Evolutionary conservation across 106 monocot genomes (phyloP), one percentile per base, ranked within the genome.

Genomic region (Platanthera zijinensis): DNA sequence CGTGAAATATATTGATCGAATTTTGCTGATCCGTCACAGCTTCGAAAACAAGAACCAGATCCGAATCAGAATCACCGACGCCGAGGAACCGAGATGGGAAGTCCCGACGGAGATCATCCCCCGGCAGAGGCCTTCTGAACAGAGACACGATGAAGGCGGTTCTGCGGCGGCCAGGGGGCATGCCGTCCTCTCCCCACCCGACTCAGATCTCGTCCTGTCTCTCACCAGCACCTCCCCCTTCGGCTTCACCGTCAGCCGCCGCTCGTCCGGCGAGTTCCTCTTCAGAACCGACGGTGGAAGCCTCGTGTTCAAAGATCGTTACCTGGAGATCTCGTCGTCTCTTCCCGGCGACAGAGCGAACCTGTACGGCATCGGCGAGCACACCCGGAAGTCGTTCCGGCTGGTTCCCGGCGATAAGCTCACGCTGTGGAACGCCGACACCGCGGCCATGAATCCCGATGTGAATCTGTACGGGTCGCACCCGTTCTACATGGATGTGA

Each of bases 401-500:
- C 77, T 92, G 0, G 69, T 57, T 13, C 85, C 80, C 2, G 78
- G 77, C 51, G 89, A 90, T 49, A 89, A 76, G 5, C 52, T 87
- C 13, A 94, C 94, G 3, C 10, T 94, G 54, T 94, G 90, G 94
- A 90, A 86, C 51, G 74, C 86, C 9, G 90, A 89, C 73, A 84
- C 87, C 5, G 62, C n/a, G 1, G 71, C 88, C 7, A 6, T 32
- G 49, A 48, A 30, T 45, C 28, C 49, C 1, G 82, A 91, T 50
- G 22, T 78, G 19, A 90, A 90, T 64, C 83, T 94, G 0, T 91
- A 94, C 50, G 94, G 94, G 1, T 89, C 89, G 0, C 92, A 89
- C 50, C 92, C 92, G 8, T 92, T 92, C 78, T 92, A 92, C 79
- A 79, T 92, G 76, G 92, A 92, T 50, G 88, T 88, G 14, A 79